phyloP scores from a whole-genome alignment of 2,329 filamentous ascomycete species.

The Paecilomyces dactylethromorphus region DNA sequence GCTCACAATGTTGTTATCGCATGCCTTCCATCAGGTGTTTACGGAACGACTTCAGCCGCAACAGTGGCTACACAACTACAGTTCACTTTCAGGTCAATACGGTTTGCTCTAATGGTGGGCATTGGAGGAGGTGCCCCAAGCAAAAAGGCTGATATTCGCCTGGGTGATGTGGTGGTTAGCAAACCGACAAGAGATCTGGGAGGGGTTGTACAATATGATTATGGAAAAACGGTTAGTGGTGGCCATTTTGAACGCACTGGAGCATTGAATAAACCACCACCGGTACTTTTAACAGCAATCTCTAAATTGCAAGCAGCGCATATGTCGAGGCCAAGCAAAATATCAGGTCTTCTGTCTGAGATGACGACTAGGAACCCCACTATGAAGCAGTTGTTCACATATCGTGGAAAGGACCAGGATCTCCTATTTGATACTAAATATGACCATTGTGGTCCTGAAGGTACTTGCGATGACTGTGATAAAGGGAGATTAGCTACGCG shows the following conservation, averaged over 20 bases:
- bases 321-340: background rate
- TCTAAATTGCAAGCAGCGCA: background rate
- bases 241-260: constrained; percentile 7
- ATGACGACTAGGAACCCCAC: background rate
- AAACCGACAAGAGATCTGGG: constrained; percentile 6
- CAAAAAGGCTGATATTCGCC: constrained; percentile 9
- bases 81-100: constrained; percentile 8
- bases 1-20: constrained; percentile 16
- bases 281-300: background rate
- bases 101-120: constrained; percentile 12
- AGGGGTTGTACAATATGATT: constrained; percentile 15
- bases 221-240: constrained; percentile 5
- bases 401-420: background rate
- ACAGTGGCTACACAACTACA: constrained; percentile 14
- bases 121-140: constrained; percentile 12
- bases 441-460: background rate
- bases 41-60: constrained; percentile 20
- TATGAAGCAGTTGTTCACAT: background rate
- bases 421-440: background rate
- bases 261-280: constrained; percentile 6
- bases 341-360: background rate
- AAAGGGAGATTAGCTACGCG: background rate
- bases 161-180: constrained; percentile 13
- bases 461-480: background rate
- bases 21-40: constrained; percentile 16